Conservation (phyloP, 257 asterid species). For the Jasminum sambac region DNA sequence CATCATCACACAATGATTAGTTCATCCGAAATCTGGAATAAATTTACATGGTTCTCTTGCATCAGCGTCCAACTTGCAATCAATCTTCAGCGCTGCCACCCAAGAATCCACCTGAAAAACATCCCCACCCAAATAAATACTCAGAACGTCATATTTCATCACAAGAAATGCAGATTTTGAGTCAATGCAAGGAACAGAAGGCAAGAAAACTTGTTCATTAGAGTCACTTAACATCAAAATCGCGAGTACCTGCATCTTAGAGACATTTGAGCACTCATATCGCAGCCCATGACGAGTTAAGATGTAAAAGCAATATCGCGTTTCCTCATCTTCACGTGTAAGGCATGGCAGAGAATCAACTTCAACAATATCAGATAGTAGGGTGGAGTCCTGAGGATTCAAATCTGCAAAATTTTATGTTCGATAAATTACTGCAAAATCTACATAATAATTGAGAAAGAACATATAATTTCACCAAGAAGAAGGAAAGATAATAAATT, state of each 20-base stretch:
- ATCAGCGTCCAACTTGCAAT: slow-evolving; percentile 44
- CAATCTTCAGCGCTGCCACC: slow-evolving; percentile 57
- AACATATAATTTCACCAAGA: background rate
- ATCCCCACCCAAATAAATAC: background rate
- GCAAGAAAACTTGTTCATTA: background rate
- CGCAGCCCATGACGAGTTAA: slow-evolving; percentile 84
- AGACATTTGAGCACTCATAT: slow-evolving; percentile 83
- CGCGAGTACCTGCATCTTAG: slow-evolving; percentile 67
- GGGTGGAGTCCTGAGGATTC: slow-evolving; percentile 93
- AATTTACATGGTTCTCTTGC: slow-evolving; percentile 25
- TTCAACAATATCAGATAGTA: slow-evolving; percentile 74
- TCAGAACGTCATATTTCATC: background rate
- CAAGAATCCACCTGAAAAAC: slow-evolving; percentile 70
- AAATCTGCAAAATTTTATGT: slow-evolving; percentile 51
- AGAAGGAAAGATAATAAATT: slow-evolving; percentile 21
- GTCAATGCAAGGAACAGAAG: background rate
- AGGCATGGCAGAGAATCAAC: slow-evolving; percentile 70
- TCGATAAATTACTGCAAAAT: background rate
- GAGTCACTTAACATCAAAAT: background rate
- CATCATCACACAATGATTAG: too few relatives aligned
- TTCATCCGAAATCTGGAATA: slow-evolving; percentile 13
- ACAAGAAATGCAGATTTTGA: background rate
- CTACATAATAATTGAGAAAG: background rate
- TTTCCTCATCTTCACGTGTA: slow-evolving; percentile 61
- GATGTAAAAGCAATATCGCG: slow-evolving; percentile 69